Conservation (phyloP, 345 rosid species). For the Eucalyptus curtisii region DNA sequence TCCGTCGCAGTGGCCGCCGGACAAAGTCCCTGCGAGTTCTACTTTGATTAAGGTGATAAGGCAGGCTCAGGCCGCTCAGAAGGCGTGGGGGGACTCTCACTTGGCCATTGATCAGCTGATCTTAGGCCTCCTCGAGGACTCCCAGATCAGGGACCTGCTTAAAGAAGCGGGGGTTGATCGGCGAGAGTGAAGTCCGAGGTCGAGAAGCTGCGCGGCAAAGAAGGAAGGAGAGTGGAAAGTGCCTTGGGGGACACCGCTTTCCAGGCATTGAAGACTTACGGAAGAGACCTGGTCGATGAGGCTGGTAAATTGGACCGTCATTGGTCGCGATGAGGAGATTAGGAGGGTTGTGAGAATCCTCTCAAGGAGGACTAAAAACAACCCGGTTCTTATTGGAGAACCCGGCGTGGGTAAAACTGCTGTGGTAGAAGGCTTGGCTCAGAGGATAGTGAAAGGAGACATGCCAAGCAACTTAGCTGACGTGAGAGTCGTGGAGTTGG, state of each 20-base stretch:
- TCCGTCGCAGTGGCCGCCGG: slow-evolving; percentile 56
- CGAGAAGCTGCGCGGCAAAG: slow-evolving; percentile 75
- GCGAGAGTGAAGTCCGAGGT: slow-evolving; percentile 54
- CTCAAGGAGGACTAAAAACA: slow-evolving; percentile 83
- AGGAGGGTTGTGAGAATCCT: slow-evolving; percentile 72
- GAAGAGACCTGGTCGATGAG: slow-evolving; percentile 78
- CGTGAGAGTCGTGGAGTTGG: slow-evolving; percentile 70
- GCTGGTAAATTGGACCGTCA: slow-evolving; percentile 93
- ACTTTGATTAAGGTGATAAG: slow-evolving; percentile 51
- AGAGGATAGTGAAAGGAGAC: slow-evolving; percentile 75
- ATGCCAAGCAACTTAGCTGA: slow-evolving; percentile 75
- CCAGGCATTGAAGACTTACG: slow-evolving; percentile 80
- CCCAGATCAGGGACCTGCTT: slow-evolving; percentile 57
- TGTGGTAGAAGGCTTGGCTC: slow-evolving; percentile 88
- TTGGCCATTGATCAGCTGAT: slow-evolving; percentile 69
- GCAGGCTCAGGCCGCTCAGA: slow-evolving; percentile 69
- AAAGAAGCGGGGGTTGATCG: slow-evolving; percentile 54
- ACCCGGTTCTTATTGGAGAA: slow-evolving; percentile 85
- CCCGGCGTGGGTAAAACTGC: slow-evolving; percentile 95
- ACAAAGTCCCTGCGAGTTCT: slow-evolving; percentile 51
- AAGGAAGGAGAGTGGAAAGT: slow-evolving; percentile 79
- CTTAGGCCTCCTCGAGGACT: slow-evolving; percentile 74
- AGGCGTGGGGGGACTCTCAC: slow-evolving; percentile 50
- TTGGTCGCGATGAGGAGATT: slow-evolving; percentile 85
- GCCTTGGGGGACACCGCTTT: slow-evolving; percentile 65